A percentile compares a stretch with the other conserved stretches of the same genome.
phyloP scores from a whole-genome alignment of 768 basidiomycete genomes.

The Tylopilus intermedius region DNA sequence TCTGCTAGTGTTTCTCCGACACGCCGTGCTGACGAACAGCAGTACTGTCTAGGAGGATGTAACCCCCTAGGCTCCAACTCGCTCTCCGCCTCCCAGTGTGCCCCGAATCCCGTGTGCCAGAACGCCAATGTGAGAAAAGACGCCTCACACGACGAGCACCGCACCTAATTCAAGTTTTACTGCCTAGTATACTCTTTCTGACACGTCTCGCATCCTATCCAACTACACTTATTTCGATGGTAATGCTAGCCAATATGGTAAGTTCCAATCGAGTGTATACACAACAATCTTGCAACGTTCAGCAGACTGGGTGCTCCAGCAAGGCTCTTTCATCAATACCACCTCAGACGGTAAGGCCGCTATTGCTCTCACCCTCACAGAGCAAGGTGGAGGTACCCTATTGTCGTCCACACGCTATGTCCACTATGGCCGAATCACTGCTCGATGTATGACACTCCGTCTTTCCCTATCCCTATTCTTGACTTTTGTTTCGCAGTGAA shows the following conservation, averaged over 20 bases:
- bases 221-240: slow-evolving; percentile 69
- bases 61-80: slow-evolving; percentile 67
- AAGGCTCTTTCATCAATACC: slow-evolving; percentile 61
- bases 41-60: slow-evolving; percentile 88
- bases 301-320: slow-evolving; percentile 67
- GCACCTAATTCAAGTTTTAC: not conserved
- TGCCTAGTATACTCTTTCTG: slow-evolving; percentile 53
- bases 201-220: slow-evolving; percentile 60
- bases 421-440: slow-evolving; percentile 68
- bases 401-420: slow-evolving; percentile 77
- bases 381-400: slow-evolving; percentile 71
- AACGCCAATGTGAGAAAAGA: slow-evolving; percentile 45
- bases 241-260: slow-evolving; percentile 66
- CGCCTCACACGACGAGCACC: not conserved
- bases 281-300: not conserved
- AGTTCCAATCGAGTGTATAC: not conserved
- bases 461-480: not conserved
- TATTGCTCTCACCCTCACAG: slow-evolving; percentile 61
- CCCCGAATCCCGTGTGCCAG: slow-evolving; percentile 68
- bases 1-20: not conserved
- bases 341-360: slow-evolving; percentile 55
- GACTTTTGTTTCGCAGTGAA: slow-evolving; percentile 47
- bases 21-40: slow-evolving; percentile 8
- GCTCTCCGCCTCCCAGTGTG: slow-evolving; percentile 51
- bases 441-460: slow-evolving; percentile 40